Conservation (phyloP, 768 basidiomycete species). For the Naematelia aurantialba region DNA sequence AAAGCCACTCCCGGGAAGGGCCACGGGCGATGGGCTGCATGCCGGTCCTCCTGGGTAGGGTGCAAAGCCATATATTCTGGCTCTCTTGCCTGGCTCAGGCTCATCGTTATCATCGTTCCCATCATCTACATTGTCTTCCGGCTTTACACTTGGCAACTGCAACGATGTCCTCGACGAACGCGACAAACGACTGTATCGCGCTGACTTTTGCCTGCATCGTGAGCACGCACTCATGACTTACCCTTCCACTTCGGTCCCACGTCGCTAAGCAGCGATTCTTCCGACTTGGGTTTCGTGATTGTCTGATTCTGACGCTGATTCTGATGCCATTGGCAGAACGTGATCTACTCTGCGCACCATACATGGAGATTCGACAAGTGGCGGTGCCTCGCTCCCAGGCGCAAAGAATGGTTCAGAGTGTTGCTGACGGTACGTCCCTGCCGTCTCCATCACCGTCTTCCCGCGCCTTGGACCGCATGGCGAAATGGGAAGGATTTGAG, state of each 20-base stretch:
- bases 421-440: constrained; percentile 26
- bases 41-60: no score
- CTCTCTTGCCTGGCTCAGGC: no score
- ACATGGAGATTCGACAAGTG: constrained; percentile 33
- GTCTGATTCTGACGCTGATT: no score
- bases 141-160: not conserved
- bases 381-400: constrained; percentile 27
- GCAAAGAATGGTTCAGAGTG: constrained; percentile 37
- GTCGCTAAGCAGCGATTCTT: no score
- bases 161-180: constrained; percentile 25
- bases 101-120: not conserved
- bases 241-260: no score
- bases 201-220: constrained; percentile 14
- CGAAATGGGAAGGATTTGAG: no score
- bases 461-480: no score
- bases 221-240: no score
- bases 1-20: no score
- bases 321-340: constrained; percentile 4
- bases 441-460: not conserved
- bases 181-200: constrained; percentile 17
- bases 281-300: no score
- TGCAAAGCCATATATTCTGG: no score
- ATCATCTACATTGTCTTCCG: not conserved
- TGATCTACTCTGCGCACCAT: constrained; percentile 23
- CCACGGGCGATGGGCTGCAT: no score